A percentile compares a stretch with the other conserved stretches of the same genome.
Evolutionary conservation across 495 filamentous ascomycete genomes (phyloP).

Genomic region (Ramalina intermedia): DNA sequence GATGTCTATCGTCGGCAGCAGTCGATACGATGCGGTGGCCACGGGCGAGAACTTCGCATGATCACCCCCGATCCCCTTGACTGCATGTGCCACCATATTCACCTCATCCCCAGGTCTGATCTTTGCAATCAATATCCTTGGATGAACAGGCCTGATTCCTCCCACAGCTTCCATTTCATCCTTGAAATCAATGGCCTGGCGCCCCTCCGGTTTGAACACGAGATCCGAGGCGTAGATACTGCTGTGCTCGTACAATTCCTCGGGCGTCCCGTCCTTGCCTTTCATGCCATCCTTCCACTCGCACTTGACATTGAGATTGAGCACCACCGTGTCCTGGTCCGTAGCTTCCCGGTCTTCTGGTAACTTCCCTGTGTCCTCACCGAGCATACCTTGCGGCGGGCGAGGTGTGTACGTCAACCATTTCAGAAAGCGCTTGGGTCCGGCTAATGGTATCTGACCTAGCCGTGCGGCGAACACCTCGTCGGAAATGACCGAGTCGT

Average conservation of each 20-base stretch:
- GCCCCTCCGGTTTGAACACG: constrained; percentile 53
- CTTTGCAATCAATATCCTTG: constrained; percentile 90
- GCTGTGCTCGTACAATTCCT: constrained; percentile 67
- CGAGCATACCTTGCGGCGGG: constrained; percentile 27
- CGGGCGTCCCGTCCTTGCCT: constrained; percentile 59
- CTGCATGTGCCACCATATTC: constrained; percentile 67
- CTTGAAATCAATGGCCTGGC: constrained; percentile 53
- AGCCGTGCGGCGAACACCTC: constrained; percentile 84
- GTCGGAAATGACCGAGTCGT: constrained; percentile 94
- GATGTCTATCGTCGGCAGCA: constrained; percentile 79
- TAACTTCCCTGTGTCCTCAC: constrained; percentile 18
- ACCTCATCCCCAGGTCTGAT: constrained; percentile 82
- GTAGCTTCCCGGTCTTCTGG: constrained; percentile 34
- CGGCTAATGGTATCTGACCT: constrained; percentile 79
- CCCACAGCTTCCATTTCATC: constrained; percentile 30
- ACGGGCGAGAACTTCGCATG: constrained; percentile 98
- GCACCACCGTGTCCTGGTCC: constrained; percentile 68
- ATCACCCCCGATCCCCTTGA: constrained; percentile 87
- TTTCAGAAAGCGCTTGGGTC: constrained; percentile 55
- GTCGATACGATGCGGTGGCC: constrained; percentile 80
- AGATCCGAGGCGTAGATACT: constrained; percentile 81
- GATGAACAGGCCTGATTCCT: constrained; percentile 61
- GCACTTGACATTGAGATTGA: constrained; percentile 62
- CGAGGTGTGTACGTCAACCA: constrained; percentile 67
- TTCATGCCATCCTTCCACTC: constrained; percentile 49